These are phyloP conservation scores for Zymoseptoria brevis DNA, from an alignment of 2,329 filamentous ascomycete species.

Conservation along the genomic window DNA sequence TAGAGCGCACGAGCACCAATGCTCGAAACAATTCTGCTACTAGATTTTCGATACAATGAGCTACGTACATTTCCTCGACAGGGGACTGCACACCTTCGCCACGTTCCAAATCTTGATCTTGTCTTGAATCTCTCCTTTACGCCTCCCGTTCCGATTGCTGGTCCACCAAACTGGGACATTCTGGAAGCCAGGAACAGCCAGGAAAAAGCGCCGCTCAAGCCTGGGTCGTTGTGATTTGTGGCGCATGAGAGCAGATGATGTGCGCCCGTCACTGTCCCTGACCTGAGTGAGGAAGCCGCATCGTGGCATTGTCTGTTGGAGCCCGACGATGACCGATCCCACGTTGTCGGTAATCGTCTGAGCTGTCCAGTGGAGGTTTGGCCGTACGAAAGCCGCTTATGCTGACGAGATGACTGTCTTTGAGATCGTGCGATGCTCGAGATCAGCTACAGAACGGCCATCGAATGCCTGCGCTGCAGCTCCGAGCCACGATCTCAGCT, in stretches of 20 bases:
- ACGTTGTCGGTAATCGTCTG: neutral
- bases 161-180: neutral
- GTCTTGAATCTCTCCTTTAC: neutral
- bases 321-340: neutral
- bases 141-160: neutral
- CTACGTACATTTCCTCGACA: neutral
- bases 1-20: neutral
- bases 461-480: neutral
- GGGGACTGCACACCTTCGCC: neutral
- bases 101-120: neutral
- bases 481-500: neutral
- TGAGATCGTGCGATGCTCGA: too few species aligned
- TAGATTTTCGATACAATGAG: too few species aligned
- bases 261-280: neutral
- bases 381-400: too few species aligned
- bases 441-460: too few species aligned
- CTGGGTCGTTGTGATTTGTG: neutral
- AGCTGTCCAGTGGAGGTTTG: too few species aligned
- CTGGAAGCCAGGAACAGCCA: neutral
- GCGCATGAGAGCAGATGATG: neutral
- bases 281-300: neutral
- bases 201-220: neutral
- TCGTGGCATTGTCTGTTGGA: neutral
- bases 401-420: too few species aligned
- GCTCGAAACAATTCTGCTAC: neutral